phyloP scores from a whole-genome alignment of 306 rosid genomes.

The Cercis canadensis region DNA sequence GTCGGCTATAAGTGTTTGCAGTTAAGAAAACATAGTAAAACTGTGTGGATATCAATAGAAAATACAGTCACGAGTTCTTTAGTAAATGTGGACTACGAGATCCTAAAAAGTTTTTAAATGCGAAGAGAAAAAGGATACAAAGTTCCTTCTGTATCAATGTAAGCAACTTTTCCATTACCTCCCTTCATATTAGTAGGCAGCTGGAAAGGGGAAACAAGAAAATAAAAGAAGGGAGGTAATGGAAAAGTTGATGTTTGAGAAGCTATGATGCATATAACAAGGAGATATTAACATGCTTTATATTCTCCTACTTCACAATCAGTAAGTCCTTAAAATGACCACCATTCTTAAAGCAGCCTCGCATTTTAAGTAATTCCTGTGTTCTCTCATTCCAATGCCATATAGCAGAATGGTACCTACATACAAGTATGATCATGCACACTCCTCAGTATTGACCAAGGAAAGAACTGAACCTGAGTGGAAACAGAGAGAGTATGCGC shows the following conservation, averaged over 20 bases:
- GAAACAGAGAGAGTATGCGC: constrained; percentile 97
- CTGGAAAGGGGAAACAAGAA: constrained; percentile 43
- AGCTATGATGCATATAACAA: constrained; percentile 18
- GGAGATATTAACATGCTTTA: constrained; percentile 2
- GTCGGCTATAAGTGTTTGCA: constrained; percentile 64
- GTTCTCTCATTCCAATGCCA: constrained; percentile 20
- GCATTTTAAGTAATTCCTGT: not conserved
- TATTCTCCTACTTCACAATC: not conserved
- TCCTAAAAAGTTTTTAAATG: constrained; percentile 3
- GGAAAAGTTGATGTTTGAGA: constrained; percentile 23
- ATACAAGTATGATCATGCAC: not conserved
- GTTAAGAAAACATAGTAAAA: constrained; percentile 45
- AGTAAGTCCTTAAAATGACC: not conserved
- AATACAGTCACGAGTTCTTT: constrained; percentile 20
- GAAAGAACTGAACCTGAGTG: constrained; percentile 70
- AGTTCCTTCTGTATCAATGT: constrained; percentile 98
- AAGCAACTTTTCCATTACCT: constrained; percentile 98
- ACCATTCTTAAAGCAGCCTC: too few relatives aligned
- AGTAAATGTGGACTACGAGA: not conserved
- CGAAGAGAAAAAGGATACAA: constrained; percentile 66
- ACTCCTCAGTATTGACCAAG: not conserved
- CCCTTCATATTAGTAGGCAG: constrained; percentile 89
- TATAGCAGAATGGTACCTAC: not conserved
- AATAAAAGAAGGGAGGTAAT: constrained; percentile 2
- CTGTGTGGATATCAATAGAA: constrained; percentile 14